A percentile compares a stretch with the other conserved stretches of the same genome.
phyloP scores from a whole-genome alignment of 768 basidiomycete genomes.

The Agaricus blazei region DNA sequence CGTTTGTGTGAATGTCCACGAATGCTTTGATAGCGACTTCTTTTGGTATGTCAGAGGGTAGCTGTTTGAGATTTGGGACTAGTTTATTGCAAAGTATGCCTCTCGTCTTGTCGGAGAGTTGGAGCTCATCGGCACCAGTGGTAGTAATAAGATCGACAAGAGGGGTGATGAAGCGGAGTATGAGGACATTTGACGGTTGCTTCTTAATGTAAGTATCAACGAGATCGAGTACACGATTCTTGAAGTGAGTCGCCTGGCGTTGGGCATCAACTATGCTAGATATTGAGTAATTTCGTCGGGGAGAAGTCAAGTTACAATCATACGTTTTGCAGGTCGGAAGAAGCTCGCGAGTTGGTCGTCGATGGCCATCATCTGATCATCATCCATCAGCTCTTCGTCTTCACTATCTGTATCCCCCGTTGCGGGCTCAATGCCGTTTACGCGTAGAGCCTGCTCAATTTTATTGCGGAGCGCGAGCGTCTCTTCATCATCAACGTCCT shows the following conservation, averaged over 20 bases:
- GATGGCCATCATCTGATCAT: slow-evolving; percentile 97
- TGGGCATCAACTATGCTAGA: slow-evolving; percentile 53
- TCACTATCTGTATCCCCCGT: slow-evolving; percentile 54
- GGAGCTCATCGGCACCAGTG: slow-evolving; percentile 71
- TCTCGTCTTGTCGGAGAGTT: slow-evolving; percentile 84
- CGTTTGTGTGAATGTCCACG: slow-evolving; percentile 64
- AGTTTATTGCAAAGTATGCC: slow-evolving; percentile 74
- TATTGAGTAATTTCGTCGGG: neutral
- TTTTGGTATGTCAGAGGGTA: slow-evolving; percentile 43
- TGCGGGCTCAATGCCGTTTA: slow-evolving; percentile 52
- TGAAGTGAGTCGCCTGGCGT: slow-evolving; percentile 92
- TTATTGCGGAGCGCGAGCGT: slow-evolving; percentile 58
- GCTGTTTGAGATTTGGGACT: slow-evolving; percentile 61
- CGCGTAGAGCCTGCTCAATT: slow-evolving; percentile 57
- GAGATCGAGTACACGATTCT: slow-evolving; percentile 93
- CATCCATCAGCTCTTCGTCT: slow-evolving; percentile 79
- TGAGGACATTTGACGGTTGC: slow-evolving; percentile 67
- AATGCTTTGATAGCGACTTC: slow-evolving; percentile 44
- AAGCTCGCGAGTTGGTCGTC: slow-evolving; percentile 89
- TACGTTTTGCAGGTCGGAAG: slow-evolving; percentile 73
- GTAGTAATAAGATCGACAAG: slow-evolving; percentile 70
- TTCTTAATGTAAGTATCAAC: slow-evolving; percentile 79
- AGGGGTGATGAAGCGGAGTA: slow-evolving; percentile 65
- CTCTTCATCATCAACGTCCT: slow-evolving; percentile 35
- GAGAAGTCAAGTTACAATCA: slow-evolving; percentile 11